phyloP scores from a whole-genome alignment of 176 grass and related monocot species.

The Paspalum vaginatum region DNA sequence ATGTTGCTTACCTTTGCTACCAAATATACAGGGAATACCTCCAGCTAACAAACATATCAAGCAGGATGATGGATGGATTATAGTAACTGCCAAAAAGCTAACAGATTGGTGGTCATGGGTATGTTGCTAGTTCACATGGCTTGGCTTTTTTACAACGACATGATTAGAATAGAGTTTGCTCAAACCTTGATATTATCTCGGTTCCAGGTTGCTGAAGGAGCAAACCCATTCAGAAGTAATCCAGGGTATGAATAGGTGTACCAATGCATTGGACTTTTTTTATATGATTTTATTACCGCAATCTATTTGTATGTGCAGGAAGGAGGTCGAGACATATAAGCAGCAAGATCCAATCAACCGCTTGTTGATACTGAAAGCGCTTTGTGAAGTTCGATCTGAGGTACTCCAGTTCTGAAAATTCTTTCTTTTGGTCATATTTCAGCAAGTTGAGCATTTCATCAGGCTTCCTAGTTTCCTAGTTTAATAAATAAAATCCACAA shows the following conservation, averaged over 20 bases:
- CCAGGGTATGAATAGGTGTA: conserved; percentile 58
- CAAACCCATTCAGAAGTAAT: conserved; percentile 63
- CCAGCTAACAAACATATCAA: conserved; percentile 59
- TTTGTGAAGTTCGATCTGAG: conserved; percentile 90
- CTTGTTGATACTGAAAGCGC: conserved; percentile 81
- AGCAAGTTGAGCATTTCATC: conserved; percentile 27
- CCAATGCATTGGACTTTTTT: conserved; percentile 5
- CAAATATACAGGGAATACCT: conserved; percentile 83
- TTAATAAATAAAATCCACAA: conserved; percentile 24
- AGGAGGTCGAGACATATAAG: conserved; percentile 67
- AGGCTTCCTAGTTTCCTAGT: background rate
- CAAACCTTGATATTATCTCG: conserved; percentile 31
- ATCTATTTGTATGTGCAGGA: conserved; percentile 54
- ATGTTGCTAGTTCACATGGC: conserved; percentile 28
- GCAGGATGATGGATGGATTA: conserved; percentile 71
- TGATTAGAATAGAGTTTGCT: conserved; percentile 4
- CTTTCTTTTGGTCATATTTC: conserved; percentile 8
- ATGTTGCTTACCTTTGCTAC: conserved; percentile 21
- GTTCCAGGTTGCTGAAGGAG: conserved; percentile 81
- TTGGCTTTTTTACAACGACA: background rate
- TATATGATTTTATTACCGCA: background rate
- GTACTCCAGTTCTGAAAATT: conserved; percentile 43
- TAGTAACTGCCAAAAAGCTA: conserved; percentile 68
- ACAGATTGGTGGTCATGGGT: conserved; percentile 93
- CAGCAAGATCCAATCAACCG: conserved; percentile 68